Percentiles rank a stretch among this genome's conserved stretches.
phyloP scores from a whole-genome alignment of 169 alveolate genomes.

The Perkinsus marinus region DNA sequence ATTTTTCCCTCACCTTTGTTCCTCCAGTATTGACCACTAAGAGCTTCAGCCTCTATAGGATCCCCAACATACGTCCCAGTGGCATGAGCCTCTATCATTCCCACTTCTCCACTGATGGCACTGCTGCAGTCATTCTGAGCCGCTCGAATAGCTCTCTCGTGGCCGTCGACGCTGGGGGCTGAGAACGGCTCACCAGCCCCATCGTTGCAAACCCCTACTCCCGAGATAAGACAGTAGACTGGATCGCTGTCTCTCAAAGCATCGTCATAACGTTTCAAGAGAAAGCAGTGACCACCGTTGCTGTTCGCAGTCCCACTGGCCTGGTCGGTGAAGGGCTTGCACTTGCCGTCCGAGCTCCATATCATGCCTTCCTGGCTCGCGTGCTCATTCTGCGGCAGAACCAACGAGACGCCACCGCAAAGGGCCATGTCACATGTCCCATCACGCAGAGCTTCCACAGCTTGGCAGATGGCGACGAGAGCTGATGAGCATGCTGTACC shows the following conservation, averaged over 20 bases:
- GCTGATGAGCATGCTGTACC: not conserved
- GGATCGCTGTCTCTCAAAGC: not conserved
- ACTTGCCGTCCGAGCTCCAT: not conserved
- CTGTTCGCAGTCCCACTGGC: not conserved
- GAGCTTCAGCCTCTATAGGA: not conserved
- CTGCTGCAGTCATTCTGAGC: not conserved
- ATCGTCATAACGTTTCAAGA: not conserved
- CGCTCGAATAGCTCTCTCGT: not conserved
- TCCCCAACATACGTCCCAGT: not conserved
- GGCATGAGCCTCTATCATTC: not conserved
- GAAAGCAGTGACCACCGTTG: not conserved
- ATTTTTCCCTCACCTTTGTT: not conserved
- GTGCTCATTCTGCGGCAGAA: not conserved
- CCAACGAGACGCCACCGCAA: not conserved
- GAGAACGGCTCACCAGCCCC: not conserved
- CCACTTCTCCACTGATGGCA: not conserved
- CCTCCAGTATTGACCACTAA: not conserved
- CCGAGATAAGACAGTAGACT: not conserved
- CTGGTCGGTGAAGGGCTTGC: not conserved
- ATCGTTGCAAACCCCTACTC: not conserved
- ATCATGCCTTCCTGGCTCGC: not conserved
- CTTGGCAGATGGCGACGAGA: not conserved
- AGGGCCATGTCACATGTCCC: not conserved
- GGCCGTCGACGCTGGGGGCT: not conserved
- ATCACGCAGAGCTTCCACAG: not conserved